Evolutionary conservation across 805 yeast genomes (phyloP).

Genomic region (Komagataella pastoris): DNA sequence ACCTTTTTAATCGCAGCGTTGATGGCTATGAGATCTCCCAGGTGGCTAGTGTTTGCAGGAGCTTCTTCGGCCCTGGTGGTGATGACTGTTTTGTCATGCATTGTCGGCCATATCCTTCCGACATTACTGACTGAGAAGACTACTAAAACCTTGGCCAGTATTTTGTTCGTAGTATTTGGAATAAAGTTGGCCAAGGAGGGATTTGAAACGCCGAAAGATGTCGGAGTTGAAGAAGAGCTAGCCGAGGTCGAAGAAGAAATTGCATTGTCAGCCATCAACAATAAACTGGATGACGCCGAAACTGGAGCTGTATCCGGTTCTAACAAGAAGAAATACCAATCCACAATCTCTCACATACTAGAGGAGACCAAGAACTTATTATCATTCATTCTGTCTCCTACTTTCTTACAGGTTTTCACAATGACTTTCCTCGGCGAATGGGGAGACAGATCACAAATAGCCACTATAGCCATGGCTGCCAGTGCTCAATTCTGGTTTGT

Average conservation of each 20-base stretch:
- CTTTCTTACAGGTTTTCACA: conserved; percentile 86
- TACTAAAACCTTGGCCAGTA: conserved; percentile 74
- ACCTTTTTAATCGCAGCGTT: conserved; percentile 93
- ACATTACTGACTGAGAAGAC: conserved; percentile 64
- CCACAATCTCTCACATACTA: conserved; percentile 1
- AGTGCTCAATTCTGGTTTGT: conserved; percentile 87
- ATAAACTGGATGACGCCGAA: conserved; percentile 43
- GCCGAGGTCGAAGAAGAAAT: conserved; percentile 96
- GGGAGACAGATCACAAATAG: conserved; percentile 98
- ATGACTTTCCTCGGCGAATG: conserved; percentile 98
- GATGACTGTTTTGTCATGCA: conserved; percentile 86
- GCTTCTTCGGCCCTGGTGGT: conserved; percentile 75
- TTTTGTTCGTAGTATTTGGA: conserved; percentile 76
- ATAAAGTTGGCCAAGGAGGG: conserved; percentile 70
- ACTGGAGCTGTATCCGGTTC: conserved; percentile 22
- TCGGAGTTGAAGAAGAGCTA: conserved; percentile 89
- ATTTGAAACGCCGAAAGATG: conserved; percentile 59
- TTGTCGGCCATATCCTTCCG: conserved; percentile 88
- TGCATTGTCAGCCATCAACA: conserved; percentile 44
- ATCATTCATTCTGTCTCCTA: conserved; percentile 62
- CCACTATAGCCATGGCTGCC: conserved; percentile 97
- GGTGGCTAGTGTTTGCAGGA: conserved; percentile 75
- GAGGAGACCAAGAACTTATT: conserved; percentile 39
- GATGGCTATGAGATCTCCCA: conserved; percentile 92
- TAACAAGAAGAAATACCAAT: not conserved